A percentile compares a stretch with the other conserved stretches of the same genome.
These are phyloP conservation scores for Penicillium freii DNA, from an alignment of 2,329 filamentous ascomycete species.

Conservation along the genomic window DNA sequence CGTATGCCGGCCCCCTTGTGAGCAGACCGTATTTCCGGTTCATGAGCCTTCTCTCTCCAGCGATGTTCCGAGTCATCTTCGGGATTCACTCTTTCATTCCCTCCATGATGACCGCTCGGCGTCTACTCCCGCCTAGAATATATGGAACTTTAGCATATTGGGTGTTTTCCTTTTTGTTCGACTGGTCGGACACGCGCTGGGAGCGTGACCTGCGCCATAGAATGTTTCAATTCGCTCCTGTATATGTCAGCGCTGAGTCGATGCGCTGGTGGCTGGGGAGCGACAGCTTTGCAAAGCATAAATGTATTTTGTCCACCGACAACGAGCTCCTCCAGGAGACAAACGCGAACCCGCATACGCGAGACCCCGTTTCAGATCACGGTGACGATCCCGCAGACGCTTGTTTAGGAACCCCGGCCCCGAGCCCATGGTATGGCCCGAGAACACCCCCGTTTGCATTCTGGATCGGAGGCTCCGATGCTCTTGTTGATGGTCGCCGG, in stretches of 20 bases:
- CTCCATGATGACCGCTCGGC: constrained; percentile 84
- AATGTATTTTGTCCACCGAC: constrained; percentile 79
- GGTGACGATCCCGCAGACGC: constrained; percentile 19
- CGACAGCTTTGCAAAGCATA: constrained; percentile 80
- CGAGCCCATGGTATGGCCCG: constrained; percentile 77
- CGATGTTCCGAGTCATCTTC: constrained; percentile 76
- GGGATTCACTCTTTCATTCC: constrained; percentile 93
- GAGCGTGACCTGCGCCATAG: constrained; percentile 74
- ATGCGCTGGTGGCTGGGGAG: constrained; percentile 96
- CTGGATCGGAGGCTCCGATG: constrained; percentile 81
- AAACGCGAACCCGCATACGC: constrained; percentile 34
- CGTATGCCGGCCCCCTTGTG: constrained; percentile 82
- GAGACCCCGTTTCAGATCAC: constrained; percentile 4
- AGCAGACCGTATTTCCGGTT: constrained; percentile 89
- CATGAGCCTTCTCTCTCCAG: constrained; percentile 75
- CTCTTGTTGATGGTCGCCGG: constrained; percentile 76
- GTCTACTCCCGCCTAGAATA: constrained; percentile 60
- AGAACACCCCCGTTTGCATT: constrained; percentile 79
- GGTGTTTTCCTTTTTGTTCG: constrained; percentile 85
- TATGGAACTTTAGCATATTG: constrained; percentile 84
- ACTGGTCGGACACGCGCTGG: constrained; percentile 83
- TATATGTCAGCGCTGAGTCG: constrained; percentile 83
- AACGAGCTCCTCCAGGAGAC: constrained; percentile 66
- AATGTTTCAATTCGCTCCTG: constrained; percentile 89
- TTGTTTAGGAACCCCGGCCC: constrained; percentile 22